These are phyloP conservation scores for Fusarium sacchari DNA, from an alignment of 2,329 filamentous ascomycete species.

Conservation along the genomic window DNA sequence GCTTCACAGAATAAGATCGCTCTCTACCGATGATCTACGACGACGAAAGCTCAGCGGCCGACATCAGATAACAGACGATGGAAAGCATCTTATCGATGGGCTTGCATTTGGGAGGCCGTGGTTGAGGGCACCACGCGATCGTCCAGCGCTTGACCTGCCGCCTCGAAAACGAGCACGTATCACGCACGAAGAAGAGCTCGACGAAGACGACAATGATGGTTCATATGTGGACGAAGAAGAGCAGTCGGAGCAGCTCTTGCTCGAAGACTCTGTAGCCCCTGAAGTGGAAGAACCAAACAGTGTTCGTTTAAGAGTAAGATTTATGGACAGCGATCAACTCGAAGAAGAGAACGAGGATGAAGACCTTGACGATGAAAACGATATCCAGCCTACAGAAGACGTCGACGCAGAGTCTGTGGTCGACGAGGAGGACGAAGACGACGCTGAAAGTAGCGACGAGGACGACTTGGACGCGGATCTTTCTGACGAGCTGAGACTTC, in stretches of 20 bases:
- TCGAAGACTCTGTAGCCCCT: constrained; percentile 45
- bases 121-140: constrained; percentile 65
- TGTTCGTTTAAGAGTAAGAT: constrained; percentile 31
- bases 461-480: constrained; percentile 27
- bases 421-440: constrained; percentile 30
- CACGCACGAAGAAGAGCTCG: constrained; percentile 53
- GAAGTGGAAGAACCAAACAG: constrained; percentile 25
- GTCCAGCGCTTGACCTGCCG: constrained; percentile 76
- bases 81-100: constrained; percentile 85
- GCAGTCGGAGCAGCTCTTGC: constrained; percentile 41
- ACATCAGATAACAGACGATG: constrained; percentile 81
- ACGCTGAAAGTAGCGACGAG: constrained; percentile 31
- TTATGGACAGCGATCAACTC: constrained; percentile 34
- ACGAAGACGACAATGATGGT: constrained; percentile 49
- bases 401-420: background rate
- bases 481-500: constrained; percentile 34
- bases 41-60: constrained; percentile 79
- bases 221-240: constrained; percentile 48
- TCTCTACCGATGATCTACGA: constrained; percentile 78
- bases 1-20: constrained; percentile 74
- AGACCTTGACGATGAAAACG: constrained; percentile 41
- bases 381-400: constrained; percentile 31
- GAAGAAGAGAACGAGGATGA: constrained; percentile 29
- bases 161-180: constrained; percentile 75
- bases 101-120: constrained; percentile 82